Evolutionary conservation across 495 filamentous ascomycete species (phyloP).

Genomic region (Aspergillus conjunctus): DNA sequence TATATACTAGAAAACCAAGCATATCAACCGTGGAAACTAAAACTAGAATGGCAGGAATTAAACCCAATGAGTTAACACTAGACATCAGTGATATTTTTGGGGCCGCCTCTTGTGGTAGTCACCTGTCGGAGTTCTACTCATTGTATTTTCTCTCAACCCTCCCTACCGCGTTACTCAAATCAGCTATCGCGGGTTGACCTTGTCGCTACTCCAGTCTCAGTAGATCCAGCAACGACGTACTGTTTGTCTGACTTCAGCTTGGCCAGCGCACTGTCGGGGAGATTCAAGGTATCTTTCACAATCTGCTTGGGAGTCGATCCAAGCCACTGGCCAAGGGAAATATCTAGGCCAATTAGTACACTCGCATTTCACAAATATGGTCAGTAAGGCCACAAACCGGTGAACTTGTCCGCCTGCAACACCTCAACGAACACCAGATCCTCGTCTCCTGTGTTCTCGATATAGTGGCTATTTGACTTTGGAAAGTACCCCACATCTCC

Average conservation of each 20-base stretch:
- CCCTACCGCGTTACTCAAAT: no score
- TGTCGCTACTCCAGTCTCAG: neutral
- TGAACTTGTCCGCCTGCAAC: constrained; percentile 65
- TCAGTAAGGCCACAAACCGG: constrained; percentile 36
- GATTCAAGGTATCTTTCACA: constrained; percentile 62
- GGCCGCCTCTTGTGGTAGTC: no score
- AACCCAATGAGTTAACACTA: no score
- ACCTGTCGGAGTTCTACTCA: no score
- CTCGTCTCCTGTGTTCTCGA: constrained; percentile 72
- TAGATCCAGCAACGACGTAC: constrained; percentile 53
- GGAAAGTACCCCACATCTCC: constrained; percentile 76
- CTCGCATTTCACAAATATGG: no score
- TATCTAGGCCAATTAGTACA: constrained; percentile 40
- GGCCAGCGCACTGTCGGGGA: constrained; percentile 56
- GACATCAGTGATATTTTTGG: no score
- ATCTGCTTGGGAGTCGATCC: constrained; percentile 65
- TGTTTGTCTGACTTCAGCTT: constrained; percentile 63
- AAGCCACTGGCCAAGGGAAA: constrained; percentile 66
- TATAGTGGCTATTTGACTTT: constrained; percentile 64
- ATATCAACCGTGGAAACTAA: no score
- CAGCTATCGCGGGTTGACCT: no score
- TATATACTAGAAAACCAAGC: no score
- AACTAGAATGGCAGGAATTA: no score
- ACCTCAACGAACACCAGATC: constrained; percentile 73
- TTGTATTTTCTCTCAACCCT: no score